These are phyloP conservation scores for Pseudocercospora fuligena DNA, from an alignment of 2,329 filamentous ascomycete genomes.

Conservation along the genomic window DNA sequence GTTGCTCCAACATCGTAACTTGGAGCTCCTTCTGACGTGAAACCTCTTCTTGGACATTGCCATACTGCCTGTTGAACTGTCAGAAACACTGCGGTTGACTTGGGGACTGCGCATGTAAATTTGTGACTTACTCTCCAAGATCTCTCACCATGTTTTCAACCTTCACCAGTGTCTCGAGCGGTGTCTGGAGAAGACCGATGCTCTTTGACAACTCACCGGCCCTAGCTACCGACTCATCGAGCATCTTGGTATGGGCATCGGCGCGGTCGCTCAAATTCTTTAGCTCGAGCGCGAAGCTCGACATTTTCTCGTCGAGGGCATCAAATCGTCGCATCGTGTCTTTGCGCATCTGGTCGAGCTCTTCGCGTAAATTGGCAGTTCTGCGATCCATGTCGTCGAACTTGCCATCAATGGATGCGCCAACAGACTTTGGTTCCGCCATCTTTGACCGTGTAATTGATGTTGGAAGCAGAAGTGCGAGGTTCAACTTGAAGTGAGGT, in stretches of 20 bases:
- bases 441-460: background rate
- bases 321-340: background rate
- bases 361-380: background rate
- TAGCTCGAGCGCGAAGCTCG: background rate
- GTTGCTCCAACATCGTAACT: background rate
- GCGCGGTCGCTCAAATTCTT: background rate
- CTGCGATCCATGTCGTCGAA: background rate
- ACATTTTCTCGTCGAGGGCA: background rate
- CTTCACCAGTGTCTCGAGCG: background rate
- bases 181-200: background rate
- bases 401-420: background rate
- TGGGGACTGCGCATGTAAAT: background rate
- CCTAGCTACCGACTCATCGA: background rate
- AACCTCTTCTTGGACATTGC: background rate
- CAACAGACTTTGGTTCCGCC: background rate
- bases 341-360: background rate
- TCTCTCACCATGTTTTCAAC: background rate
- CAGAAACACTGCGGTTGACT: background rate
- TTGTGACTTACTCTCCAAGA: constrained; percentile 1
- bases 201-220: background rate
- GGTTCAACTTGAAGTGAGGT: background rate
- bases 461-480: background rate
- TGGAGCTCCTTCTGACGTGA: constrained; percentile 8
- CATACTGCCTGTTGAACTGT: background rate
- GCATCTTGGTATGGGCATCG: background rate